These are phyloP conservation scores for Paramecium sexaurelia DNA, from an alignment of 73 alveolate genomes.

Conservation along the genomic window DNA sequence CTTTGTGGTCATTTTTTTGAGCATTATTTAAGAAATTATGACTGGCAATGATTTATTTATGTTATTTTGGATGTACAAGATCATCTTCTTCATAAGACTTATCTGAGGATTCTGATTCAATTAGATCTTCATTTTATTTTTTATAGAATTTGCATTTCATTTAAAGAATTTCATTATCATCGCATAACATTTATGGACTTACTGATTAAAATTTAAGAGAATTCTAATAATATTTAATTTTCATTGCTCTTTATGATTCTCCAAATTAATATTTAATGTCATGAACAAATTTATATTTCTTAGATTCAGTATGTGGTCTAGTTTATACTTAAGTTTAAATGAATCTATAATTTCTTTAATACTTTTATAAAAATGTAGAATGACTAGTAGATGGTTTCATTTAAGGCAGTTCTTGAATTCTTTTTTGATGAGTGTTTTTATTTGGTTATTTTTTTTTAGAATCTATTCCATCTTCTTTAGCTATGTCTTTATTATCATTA, in stretches of 20 bases:
- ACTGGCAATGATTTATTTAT: conserved; percentile 1
- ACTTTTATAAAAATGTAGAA: not conserved
- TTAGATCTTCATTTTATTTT: not conserved
- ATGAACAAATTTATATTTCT: conserved; percentile 46
- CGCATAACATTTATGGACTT: conserved; percentile 29
- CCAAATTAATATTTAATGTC: conserved; percentile 19
- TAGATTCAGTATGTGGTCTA: conserved; percentile 40
- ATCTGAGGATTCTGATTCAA: not conserved
- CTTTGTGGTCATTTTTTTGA: conserved; percentile 10
- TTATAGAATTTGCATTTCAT: conserved; percentile 47
- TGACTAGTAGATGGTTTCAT: conserved; percentile 39
- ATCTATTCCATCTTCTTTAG: not conserved
- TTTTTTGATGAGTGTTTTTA: not conserved
- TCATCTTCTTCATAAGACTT: not conserved
- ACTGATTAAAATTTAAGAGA: not conserved
- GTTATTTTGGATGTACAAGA: not conserved
- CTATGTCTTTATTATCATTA: not conserved
- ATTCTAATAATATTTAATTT: not conserved
- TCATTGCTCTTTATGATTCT: conserved; percentile 40
- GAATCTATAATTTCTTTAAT: not conserved
- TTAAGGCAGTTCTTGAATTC: not conserved
- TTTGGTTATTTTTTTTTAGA: not conserved
- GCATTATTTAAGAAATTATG: conserved; percentile 33
- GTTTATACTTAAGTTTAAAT: not conserved
- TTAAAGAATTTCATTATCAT: conserved; percentile 24